phyloP scores from a whole-genome alignment of 179 eudicot genomes.

The Beta lomatogona region DNA sequence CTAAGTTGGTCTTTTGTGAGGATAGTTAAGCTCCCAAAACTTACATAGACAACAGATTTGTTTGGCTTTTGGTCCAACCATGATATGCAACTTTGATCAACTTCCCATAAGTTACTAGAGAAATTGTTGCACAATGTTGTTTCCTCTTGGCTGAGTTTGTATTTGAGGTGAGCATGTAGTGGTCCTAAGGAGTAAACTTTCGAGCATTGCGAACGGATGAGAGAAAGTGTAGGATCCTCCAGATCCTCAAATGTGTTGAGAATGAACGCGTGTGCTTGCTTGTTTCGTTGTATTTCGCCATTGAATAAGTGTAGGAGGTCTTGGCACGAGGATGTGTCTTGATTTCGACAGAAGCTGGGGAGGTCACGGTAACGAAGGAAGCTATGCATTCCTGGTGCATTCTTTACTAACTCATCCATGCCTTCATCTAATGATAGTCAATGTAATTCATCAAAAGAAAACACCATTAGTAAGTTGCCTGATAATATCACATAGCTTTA shows the following conservation, averaged over 20 bases:
- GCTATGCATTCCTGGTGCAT: constrained; percentile 30
- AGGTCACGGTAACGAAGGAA: constrained; percentile 39
- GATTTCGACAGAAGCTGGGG: constrained; percentile 34
- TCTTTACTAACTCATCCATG: constrained; percentile 29
- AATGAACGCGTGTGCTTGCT: constrained; percentile 20
- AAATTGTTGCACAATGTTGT: not conserved
- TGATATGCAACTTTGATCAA: not conserved
- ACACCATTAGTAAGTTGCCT: not conserved
- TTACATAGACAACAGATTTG: no score
- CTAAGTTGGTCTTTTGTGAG: no score
- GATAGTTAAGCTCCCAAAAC: no score
- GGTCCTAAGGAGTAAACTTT: constrained; percentile 44
- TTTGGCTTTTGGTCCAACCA: not conserved
- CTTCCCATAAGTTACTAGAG: not conserved
- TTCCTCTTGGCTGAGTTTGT: constrained; percentile 7
- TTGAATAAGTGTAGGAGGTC: not conserved
- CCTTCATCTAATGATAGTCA: constrained; percentile 17
- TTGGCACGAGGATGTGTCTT: constrained; percentile 1
- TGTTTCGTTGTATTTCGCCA: not conserved
- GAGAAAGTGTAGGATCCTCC: constrained; percentile 39
- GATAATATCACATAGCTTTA: no score
- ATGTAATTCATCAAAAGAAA: not conserved
- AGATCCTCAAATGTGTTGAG: constrained; percentile 44
- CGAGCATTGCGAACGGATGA: constrained; percentile 22
- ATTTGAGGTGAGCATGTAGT: constrained; percentile 37